phyloP scores from a whole-genome alignment of 768 basidiomycete genomes.

The Pleurotus tuber-regium region DNA sequence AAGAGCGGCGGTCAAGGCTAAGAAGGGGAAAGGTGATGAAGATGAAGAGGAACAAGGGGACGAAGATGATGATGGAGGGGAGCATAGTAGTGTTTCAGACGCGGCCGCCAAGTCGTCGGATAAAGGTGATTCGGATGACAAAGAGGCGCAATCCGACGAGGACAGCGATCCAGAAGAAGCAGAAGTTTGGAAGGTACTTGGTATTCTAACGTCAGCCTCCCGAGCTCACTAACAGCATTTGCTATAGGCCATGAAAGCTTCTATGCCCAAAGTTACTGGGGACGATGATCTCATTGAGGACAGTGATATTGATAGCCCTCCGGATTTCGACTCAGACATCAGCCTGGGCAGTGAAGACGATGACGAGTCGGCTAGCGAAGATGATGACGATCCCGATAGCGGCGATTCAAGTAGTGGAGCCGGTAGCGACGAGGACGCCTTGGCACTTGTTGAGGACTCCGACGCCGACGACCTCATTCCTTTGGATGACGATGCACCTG shows the following conservation, averaged over 20 bases:
- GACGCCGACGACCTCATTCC: constrained; percentile 71
- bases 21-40: constrained; percentile 30
- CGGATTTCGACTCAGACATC: constrained; percentile 20
- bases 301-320: constrained; percentile 25
- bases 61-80: constrained; percentile 36
- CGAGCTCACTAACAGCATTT: background rate
- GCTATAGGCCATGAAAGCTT: constrained; percentile 82
- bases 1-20: constrained; percentile 37
- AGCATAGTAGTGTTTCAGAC: constrained; percentile 35
- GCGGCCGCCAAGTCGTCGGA: constrained; percentile 42
- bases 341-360: constrained; percentile 31
- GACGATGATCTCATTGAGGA: constrained; percentile 45
- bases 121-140: constrained; percentile 38
- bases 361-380: constrained; percentile 28
- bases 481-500: constrained; percentile 52
- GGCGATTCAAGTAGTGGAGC: constrained; percentile 11
- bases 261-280: constrained; percentile 62
- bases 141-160: constrained; percentile 36
- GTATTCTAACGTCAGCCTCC: constrained; percentile 10
- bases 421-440: constrained; percentile 40
- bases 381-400: constrained; percentile 23
- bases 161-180: constrained; percentile 56
- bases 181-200: constrained; percentile 84
- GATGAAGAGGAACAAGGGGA: constrained; percentile 35
- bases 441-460: constrained; percentile 62